Evolutionary conservation across 768 basidiomycete species (phyloP).

Genomic region (Agaricus blazei): DNA sequence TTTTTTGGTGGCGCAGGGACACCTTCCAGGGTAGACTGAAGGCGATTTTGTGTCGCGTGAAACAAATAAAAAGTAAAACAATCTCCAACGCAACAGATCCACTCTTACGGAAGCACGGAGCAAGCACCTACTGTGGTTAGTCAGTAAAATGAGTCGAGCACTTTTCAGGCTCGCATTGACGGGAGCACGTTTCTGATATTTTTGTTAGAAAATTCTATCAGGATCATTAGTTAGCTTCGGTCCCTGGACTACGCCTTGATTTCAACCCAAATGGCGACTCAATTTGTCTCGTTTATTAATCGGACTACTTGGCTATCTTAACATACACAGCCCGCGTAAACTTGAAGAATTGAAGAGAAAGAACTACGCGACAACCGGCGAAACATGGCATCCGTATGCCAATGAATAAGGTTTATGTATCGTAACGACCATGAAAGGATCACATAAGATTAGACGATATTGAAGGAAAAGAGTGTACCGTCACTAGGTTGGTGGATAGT

Average conservation of each 20-base stretch:
- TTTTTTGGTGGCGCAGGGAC: too few relatives aligned
- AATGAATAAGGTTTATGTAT: not conserved
- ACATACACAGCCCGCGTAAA: not conserved
- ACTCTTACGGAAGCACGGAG: too few relatives aligned
- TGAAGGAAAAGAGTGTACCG: not conserved
- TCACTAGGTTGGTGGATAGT: not conserved
- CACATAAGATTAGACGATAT: not conserved
- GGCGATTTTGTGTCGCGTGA: too few relatives aligned
- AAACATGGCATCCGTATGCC: slow-evolving; percentile 1
- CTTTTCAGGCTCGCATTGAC: not conserved
- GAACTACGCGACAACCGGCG: not conserved
- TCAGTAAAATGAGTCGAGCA: not conserved
- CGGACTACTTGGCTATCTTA: too few relatives aligned
- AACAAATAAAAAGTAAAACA: too few relatives aligned
- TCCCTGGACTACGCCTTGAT: not conserved
- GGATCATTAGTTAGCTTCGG: not conserved
- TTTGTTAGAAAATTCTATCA: not conserved
- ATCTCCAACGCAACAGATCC: too few relatives aligned
- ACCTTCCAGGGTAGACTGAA: too few relatives aligned
- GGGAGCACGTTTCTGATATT: not conserved
- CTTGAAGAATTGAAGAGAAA: not conserved
- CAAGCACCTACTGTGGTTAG: not conserved
- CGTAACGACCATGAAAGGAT: not conserved
- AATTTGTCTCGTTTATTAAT: not conserved
- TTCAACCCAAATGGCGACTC: not conserved